Base-by-base conservation (phyloP, 495 filamentous ascomycete species). In the Daldinia loculata region DNA sequence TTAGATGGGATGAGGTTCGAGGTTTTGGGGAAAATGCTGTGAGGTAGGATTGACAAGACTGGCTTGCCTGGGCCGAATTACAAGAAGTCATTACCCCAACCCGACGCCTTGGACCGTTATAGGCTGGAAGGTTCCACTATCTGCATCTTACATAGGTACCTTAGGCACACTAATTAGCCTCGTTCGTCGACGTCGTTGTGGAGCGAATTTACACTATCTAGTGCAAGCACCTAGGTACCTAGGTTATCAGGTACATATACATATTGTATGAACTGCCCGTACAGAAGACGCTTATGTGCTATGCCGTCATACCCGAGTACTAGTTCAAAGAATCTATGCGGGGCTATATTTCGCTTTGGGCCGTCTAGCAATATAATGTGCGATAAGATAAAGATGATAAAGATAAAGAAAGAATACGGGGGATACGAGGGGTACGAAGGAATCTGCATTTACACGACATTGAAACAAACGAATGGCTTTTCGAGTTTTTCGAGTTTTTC, bases 251-350 rank as follows among this genome's bases (percentile, higher is more conserved):
- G 30, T 32, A 32, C 30, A 3, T 29, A 0, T 29, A 4, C 5
- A 32, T 32, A 32, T 32, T 32, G 30, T 32, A 32, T 9, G 1
- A 32, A 32, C 7, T 32, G 29, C 29, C 29, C 29, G 0, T 30
- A 32, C 8, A 36, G 12, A 36, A 36, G 34, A 41, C 19, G 43
- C 43, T 36, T 17, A 71, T 71, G 69, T 64, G 56, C 55, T 30
- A 72, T 72, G 63, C 63, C 69, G 69, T 72, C 69, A 72, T 71
- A 63, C 32, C 45, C 2, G 55, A 32, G 4, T 9, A 29, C 38
- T 65, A 65, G 53, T 6, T 52, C 14, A 3, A 57, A 56, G 14
- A 48, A 15, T 41, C 36, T 34, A 52, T 53, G 66, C 60, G 66
- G 66, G 66, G 55, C 45, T 51, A 51, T 26, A 4, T 36, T 36